Conservation (phyloP, 2,329 filamentous ascomycete species). For the Lithohypha guttulata region DNA sequence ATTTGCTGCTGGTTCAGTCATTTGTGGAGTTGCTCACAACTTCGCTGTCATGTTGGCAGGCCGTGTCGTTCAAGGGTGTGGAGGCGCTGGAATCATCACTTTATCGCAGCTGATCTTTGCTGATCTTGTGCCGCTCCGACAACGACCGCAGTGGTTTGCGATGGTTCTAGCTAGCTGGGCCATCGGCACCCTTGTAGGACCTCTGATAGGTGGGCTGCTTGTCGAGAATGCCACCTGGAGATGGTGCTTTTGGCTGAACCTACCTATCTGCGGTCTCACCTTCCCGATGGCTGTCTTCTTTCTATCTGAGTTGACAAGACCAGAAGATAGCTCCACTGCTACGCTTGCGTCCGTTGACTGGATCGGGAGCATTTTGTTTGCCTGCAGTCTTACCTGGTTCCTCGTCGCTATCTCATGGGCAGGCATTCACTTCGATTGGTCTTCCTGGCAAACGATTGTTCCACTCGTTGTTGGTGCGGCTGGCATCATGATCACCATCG, state of each 20-base stretch:
- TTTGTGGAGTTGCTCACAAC: constrained; percentile 31
- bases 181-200: constrained; percentile 23
- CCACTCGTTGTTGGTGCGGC: constrained; percentile 29
- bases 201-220: constrained; percentile 33
- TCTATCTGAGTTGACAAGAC: constrained; percentile 27
- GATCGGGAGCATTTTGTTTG: constrained; percentile 32
- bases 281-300: constrained; percentile 24
- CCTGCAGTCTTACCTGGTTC: constrained; percentile 29
- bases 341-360: constrained; percentile 30
- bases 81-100: constrained; percentile 35
- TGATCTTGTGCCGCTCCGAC: constrained; percentile 29
- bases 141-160: constrained; percentile 26
- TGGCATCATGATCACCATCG: constrained; percentile 25
- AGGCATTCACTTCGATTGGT: constrained; percentile 32
- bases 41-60: constrained; percentile 34
- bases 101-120: constrained; percentile 34
- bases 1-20: constrained; percentile 37
- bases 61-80: constrained; percentile 36
- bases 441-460: constrained; percentile 29
- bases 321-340: constrained; percentile 1
- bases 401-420: constrained; percentile 36
- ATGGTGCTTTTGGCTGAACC: constrained; percentile 34
- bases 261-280: constrained; percentile 26
- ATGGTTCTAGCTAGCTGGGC: constrained; percentile 27
- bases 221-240: constrained; percentile 25